phyloP scores from a whole-genome alignment of 176 grass and related monocot genomes.

The Aegilops sharonensis region DNA sequence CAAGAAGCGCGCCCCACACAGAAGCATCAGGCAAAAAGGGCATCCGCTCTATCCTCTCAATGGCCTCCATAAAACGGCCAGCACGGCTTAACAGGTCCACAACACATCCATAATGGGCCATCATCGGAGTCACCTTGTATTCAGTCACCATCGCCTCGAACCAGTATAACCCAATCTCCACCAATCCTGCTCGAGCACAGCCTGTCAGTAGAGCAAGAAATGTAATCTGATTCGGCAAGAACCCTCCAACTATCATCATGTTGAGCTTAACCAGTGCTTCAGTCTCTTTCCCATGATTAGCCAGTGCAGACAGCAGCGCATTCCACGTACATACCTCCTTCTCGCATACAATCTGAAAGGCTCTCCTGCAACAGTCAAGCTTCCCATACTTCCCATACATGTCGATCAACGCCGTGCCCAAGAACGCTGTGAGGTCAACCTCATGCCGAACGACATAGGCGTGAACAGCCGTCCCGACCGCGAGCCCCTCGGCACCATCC shows the following conservation, averaged over 20 bases:
- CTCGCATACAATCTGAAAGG: constrained; percentile 16
- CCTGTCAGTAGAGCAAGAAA: constrained; percentile 61
- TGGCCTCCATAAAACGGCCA: constrained; percentile 48
- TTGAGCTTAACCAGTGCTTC: constrained; percentile 53
- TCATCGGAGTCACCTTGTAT: constrained; percentile 45
- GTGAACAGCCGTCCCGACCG: constrained; percentile 47
- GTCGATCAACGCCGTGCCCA: constrained; percentile 69
- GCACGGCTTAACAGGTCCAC: constrained; percentile 59
- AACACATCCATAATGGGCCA: constrained; percentile 80
- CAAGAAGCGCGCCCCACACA: constrained; percentile 78
- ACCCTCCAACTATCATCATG: constrained; percentile 43
- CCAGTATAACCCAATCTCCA: constrained; percentile 57
- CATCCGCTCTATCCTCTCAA: constrained; percentile 57
- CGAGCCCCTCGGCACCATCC: constrained; percentile 29
- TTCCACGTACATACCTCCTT: constrained; percentile 75
- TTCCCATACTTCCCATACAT: constrained; percentile 76
- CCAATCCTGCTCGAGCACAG: constrained; percentile 54
- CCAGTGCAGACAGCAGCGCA: constrained; percentile 52
- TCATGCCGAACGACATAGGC: constrained; percentile 31
- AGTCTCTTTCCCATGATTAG: constrained; percentile 52
- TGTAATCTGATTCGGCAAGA: constrained; percentile 60
- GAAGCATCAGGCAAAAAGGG: constrained; percentile 57
- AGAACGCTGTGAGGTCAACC: constrained; percentile 48
- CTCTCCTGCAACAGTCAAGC: constrained; percentile 35
- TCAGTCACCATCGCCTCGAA: constrained; percentile 45